Evolutionary conservation across 2,329 filamentous ascomycete genomes (phyloP).

Genomic region (Onygenales sp.): DNA sequence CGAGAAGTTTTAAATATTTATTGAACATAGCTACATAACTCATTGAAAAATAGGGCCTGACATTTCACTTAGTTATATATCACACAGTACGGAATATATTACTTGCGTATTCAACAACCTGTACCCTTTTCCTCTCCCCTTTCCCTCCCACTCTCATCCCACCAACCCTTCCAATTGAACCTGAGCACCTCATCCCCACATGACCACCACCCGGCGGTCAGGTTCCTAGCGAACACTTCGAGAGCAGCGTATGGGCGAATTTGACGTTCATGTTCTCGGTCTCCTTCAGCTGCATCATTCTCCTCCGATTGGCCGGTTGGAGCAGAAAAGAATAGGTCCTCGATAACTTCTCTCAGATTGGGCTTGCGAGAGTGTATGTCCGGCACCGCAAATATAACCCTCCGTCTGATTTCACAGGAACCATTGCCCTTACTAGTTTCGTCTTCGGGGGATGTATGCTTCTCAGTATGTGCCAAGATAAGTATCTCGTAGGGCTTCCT

Average conservation of each 20-base stretch:
- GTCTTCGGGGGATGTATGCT: constrained; percentile 13
- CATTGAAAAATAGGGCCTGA: too few species aligned
- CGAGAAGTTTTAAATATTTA: too few species aligned
- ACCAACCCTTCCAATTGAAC: constrained; percentile 47
- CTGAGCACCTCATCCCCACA: constrained; percentile 55
- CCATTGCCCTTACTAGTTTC: constrained; percentile 10
- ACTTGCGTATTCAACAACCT: not conserved
- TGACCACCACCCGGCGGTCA: constrained; percentile 52
- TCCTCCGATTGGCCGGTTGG: not conserved
- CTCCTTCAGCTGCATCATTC: not conserved
- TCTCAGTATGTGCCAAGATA: constrained; percentile 30
- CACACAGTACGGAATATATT: not conserved
- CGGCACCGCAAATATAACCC: constrained; percentile 50
- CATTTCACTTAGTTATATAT: too few species aligned
- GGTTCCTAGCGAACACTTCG: constrained; percentile 52
- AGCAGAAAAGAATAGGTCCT: constrained; percentile 32
- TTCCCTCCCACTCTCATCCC: constrained; percentile 24
- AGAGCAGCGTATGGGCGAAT: constrained; percentile 38
- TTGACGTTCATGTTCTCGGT: not conserved
- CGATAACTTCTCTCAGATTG: constrained; percentile 47
- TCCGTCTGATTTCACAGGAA: constrained; percentile 27
- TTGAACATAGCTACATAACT: too few species aligned
- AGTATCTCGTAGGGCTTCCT: constrained; percentile 55
- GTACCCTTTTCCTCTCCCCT: not conserved
- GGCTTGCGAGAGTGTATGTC: constrained; percentile 59